Evolutionary conservation across 192 early-diverging fungal species (phyloP).

Genomic region (Bifiguratus adelaidae): DNA sequence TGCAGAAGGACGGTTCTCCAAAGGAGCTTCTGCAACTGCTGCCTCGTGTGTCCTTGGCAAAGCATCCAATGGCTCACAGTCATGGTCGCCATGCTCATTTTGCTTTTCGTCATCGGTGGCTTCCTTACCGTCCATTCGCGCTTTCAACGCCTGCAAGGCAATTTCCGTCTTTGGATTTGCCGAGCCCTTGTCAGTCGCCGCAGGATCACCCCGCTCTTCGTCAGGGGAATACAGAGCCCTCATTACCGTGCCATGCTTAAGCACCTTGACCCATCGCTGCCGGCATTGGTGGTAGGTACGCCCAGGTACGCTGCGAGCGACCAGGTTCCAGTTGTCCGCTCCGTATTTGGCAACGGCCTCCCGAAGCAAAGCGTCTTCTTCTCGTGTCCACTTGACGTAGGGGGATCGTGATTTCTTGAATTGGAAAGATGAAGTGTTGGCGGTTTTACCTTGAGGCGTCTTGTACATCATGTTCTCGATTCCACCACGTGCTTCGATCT

Average conservation of each 20-base stretch:
- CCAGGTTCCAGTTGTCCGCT: slow-evolving; percentile 23
- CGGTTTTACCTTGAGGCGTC: too few species aligned
- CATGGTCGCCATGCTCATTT: too few species aligned
- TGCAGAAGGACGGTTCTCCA: too few species aligned
- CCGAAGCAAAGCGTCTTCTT: slow-evolving; percentile 22
- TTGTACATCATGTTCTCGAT: too few species aligned
- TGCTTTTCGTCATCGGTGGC: too few species aligned
- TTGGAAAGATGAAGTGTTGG: slow-evolving; percentile 1
- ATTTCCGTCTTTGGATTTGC: background rate
- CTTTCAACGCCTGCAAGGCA: background rate
- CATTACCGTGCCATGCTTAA: background rate
- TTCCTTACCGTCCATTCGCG: too few species aligned
- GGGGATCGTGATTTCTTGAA: slow-evolving; percentile 7
- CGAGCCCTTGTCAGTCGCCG: background rate
- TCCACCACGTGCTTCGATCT: too few species aligned
- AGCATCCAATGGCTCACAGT: too few species aligned
- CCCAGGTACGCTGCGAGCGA: slow-evolving; percentile 20
- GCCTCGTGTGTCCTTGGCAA: too few species aligned
- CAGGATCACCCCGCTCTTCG: background rate
- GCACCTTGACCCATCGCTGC: slow-evolving; percentile 23
- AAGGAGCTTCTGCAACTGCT: too few species aligned
- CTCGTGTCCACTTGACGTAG: slow-evolving; percentile 21
- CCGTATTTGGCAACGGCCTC: slow-evolving; percentile 17
- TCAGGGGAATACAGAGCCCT: background rate
- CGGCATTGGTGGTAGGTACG: slow-evolving; percentile 31